Conservation (phyloP, 1,139 yeast species). For the Blastobotrys apis region DNA sequence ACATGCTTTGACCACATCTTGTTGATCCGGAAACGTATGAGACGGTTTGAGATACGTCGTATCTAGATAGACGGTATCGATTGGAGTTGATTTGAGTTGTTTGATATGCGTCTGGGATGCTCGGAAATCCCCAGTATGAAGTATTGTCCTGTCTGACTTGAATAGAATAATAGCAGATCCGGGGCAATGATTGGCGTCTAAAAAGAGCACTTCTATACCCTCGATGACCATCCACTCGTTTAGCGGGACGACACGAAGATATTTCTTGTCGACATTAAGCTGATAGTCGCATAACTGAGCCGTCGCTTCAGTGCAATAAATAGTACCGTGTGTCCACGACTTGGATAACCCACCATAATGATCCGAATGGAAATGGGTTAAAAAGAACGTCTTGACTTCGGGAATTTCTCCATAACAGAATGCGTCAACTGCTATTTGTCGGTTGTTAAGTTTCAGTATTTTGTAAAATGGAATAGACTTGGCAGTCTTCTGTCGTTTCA, state of each 20-base stretch:
- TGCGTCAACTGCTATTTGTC: constrained; percentile 39
- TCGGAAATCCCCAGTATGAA: constrained; percentile 94
- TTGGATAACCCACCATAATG: constrained; percentile 85
- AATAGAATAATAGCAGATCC: constrained; percentile 83
- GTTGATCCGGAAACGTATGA: constrained; percentile 75
- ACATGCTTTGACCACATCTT: constrained; percentile 55
- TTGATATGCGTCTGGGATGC: constrained; percentile 44
- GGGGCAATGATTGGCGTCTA: constrained; percentile 94
- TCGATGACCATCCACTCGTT: constrained; percentile 38
- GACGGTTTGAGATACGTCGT: constrained; percentile 80
- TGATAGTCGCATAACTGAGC: constrained; percentile 50
- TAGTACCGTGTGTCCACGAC: constrained; percentile 64
- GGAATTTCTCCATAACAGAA: constrained; percentile 38
- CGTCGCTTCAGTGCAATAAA: constrained; percentile 72
- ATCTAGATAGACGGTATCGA: constrained; percentile 44
- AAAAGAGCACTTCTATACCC: constrained; percentile 55
- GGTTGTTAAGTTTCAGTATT: constrained; percentile 28
- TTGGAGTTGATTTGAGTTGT: constrained; percentile 30
- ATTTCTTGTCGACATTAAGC: constrained; percentile 53
- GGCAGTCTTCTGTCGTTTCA: not conserved
- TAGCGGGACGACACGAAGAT: constrained; percentile 46
- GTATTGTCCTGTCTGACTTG: constrained; percentile 42
- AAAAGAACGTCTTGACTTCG: constrained; percentile 32
- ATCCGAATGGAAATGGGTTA: constrained; percentile 80
- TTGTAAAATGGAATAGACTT: constrained; percentile 35